A percentile compares a stretch with the other conserved stretches of the same genome.
phyloP scores from a whole-genome alignment of 768 basidiomycete genomes.

The Pleurotus eryngii region DNA sequence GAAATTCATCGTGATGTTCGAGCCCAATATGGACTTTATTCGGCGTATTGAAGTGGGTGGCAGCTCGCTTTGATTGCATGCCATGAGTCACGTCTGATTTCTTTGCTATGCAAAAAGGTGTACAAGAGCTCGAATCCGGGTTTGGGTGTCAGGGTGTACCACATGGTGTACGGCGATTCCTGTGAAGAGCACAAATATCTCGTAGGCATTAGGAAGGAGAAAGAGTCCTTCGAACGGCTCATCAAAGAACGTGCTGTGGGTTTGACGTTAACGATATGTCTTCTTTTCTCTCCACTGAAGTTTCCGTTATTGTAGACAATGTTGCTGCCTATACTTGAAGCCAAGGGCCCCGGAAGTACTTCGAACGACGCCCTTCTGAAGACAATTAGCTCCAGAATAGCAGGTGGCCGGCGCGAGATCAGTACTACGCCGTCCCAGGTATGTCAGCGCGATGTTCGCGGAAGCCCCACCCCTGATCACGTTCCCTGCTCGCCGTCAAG shows the following conservation, averaged over 20 bases:
- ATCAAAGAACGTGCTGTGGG: conserved; percentile 90
- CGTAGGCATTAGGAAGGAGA: conserved; percentile 83
- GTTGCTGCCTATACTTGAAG: conserved; percentile 81
- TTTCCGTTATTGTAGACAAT: conserved; percentile 57
- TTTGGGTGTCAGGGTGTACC: conserved; percentile 84
- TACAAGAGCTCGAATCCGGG: conserved; percentile 85
- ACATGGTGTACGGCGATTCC: conserved; percentile 91
- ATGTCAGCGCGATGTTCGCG: conserved; percentile 1
- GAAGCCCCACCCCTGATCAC: background rate
- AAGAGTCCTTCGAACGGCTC: conserved; percentile 87
- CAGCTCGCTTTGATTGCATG: too few relatives aligned
- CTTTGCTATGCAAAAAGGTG: conserved; percentile 43
- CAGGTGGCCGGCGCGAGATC: conserved; percentile 75
- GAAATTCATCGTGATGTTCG: conserved; percentile 92
- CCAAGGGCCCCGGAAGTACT: conserved; percentile 37
- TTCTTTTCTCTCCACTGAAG: background rate
- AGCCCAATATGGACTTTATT: conserved; percentile 91
- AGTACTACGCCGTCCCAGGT: conserved; percentile 66
- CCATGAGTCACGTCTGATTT: too few relatives aligned
- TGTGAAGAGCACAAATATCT: conserved; percentile 97
- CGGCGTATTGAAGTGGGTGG: conserved; percentile 79
- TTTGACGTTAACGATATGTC: conserved; percentile 10
- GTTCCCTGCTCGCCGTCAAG: conserved; percentile 32
- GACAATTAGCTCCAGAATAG: conserved; percentile 80
- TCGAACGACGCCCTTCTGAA: conserved; percentile 64